A percentile compares a stretch with the other conserved stretches of the same genome.
Evolutionary conservation across 2,329 filamentous ascomycete genomes (phyloP).

Genomic region (Hortaea sp.): DNA sequence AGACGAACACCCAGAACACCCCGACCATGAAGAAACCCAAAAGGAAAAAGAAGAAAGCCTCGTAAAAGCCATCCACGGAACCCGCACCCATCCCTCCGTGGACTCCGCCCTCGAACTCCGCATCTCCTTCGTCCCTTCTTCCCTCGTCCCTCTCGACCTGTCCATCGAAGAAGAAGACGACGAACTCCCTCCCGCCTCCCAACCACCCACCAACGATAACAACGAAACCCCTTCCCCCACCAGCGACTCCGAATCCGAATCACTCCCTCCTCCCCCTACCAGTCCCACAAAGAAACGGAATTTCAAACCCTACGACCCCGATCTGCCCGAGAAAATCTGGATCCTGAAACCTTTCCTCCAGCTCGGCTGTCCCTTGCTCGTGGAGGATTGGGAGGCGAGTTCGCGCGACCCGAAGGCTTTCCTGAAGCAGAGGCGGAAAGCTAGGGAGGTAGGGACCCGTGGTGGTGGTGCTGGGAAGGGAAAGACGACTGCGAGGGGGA

Average conservation of each 20-base stretch:
- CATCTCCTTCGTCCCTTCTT: slow-evolving; percentile 63
- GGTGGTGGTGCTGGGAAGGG: slow-evolving; percentile 2
- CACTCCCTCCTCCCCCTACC: slow-evolving; percentile 13
- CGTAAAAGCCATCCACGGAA: slow-evolving; percentile 57
- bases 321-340: slow-evolving; percentile 57
- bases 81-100: slow-evolving; percentile 60
- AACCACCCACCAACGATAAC: slow-evolving; percentile 22
- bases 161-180: slow-evolving; percentile 61
- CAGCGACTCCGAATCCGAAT: slow-evolving; percentile 20
- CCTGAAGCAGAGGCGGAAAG: slow-evolving; percentile 16
- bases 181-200: slow-evolving; percentile 27
- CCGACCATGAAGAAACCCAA: slow-evolving; percentile 10
- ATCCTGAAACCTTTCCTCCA: slow-evolving; percentile 54
- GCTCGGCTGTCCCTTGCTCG: slow-evolving; percentile 53
- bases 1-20: slow-evolving; percentile 5
- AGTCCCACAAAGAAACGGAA: slow-evolving; percentile 34
- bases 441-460: slow-evolving; percentile 1
- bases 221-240: slow-evolving; percentile 12
- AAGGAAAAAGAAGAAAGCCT: slow-evolving; percentile 41
- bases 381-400: slow-evolving; percentile 54
- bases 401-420: slow-evolving; percentile 18
- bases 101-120: slow-evolving; percentile 70
- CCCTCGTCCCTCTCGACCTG: slow-evolving; percentile 69
- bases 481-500: slow-evolving; percentile 1
- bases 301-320: slow-evolving; percentile 51